These are phyloP conservation scores for Trypanosoma theileri DNA, from an alignment of 208 protist species.

Conservation along the genomic window DNA sequence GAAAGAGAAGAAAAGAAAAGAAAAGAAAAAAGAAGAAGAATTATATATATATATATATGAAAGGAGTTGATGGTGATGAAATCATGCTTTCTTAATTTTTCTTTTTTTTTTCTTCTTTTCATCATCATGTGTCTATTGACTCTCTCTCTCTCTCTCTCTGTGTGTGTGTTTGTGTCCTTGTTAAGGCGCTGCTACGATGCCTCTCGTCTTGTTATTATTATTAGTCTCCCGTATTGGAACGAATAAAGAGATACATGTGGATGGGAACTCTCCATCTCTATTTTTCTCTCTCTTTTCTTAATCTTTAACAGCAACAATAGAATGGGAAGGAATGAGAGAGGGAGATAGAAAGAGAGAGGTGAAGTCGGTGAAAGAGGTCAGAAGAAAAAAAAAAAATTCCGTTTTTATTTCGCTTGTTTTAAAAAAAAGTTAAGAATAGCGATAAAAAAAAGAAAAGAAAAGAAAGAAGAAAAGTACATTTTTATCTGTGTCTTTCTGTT, in stretches of 20 bases:
- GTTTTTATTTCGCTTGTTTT: slow-evolving; percentile 15
- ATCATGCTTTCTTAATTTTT: slow-evolving; percentile 13
- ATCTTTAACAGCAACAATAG: no score
- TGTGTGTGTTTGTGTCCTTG: not conserved
- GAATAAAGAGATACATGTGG: no score
- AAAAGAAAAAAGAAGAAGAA: slow-evolving; percentile 26
- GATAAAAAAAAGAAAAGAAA: no score
- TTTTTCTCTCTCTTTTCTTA: no score
- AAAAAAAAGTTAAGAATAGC: not conserved
- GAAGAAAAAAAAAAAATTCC: not conserved
- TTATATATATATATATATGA: slow-evolving; percentile 19
- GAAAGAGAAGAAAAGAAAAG: not conserved
- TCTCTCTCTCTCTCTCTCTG: no score
- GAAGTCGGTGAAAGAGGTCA: slow-evolving; percentile 1
- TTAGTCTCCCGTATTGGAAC: no score
- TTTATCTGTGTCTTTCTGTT: no score
- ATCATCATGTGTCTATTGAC: slow-evolving; percentile 4
- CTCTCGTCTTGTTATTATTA: slow-evolving; percentile 24
- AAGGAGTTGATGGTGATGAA: not conserved
- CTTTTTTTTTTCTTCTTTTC: slow-evolving; percentile 10
- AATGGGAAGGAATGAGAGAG: slow-evolving; percentile 6
- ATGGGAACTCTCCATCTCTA: no score
- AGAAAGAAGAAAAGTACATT: no score
- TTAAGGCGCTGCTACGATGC: not conserved
- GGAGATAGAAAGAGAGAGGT: slow-evolving; percentile 1